phyloP scores from a whole-genome alignment of 257 asterid species.

The Scutellaria minor region DNA sequence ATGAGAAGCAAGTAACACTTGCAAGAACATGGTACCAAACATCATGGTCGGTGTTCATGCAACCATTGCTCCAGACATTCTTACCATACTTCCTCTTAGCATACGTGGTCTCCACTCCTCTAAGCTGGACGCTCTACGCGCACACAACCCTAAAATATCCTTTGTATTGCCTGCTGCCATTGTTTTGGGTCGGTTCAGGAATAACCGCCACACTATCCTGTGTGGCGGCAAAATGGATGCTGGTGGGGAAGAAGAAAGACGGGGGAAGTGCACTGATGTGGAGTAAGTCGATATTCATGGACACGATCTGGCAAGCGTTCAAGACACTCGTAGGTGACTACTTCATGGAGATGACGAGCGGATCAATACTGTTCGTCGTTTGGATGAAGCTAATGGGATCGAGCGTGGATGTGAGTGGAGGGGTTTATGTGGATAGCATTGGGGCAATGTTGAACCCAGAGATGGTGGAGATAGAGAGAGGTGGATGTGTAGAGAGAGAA shows the following conservation, averaged over 20 bases:
- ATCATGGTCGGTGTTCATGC: conserved; percentile 61
- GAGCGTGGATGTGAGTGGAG: conserved; percentile 54
- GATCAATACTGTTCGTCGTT: conserved; percentile 58
- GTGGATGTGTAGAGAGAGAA: conserved; percentile 74
- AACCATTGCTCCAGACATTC: conserved; percentile 75
- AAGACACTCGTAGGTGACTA: conserved; percentile 72
- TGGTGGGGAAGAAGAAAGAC: conserved; percentile 71
- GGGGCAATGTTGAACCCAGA: conserved; percentile 85
- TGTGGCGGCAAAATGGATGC: conserved; percentile 58
- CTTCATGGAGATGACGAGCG: conserved; percentile 69
- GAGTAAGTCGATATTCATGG: conserved; percentile 65
- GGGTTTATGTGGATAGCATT: conserved; percentile 79
- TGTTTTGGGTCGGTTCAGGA: conserved; percentile 81
- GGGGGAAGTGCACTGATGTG: conserved; percentile 67
- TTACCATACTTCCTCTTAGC: conserved; percentile 67
- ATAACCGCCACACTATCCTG: conserved; percentile 51
- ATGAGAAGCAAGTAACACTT: conserved; percentile 52
- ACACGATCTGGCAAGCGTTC: conserved; percentile 86
- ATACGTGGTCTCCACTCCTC: conserved; percentile 53
- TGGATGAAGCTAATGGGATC: conserved; percentile 93
- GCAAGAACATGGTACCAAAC: conserved; percentile 65
- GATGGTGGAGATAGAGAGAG: conserved; percentile 76
- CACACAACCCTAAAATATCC: conserved; percentile 43
- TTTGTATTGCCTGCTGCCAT: conserved; percentile 61
- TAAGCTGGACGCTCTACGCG: conserved; percentile 39